A percentile compares a stretch with the other conserved stretches of the same genome.
Evolutionary conservation across 2,329 filamentous ascomycete genomes (phyloP).

Genomic region (Claviceps africana): DNA sequence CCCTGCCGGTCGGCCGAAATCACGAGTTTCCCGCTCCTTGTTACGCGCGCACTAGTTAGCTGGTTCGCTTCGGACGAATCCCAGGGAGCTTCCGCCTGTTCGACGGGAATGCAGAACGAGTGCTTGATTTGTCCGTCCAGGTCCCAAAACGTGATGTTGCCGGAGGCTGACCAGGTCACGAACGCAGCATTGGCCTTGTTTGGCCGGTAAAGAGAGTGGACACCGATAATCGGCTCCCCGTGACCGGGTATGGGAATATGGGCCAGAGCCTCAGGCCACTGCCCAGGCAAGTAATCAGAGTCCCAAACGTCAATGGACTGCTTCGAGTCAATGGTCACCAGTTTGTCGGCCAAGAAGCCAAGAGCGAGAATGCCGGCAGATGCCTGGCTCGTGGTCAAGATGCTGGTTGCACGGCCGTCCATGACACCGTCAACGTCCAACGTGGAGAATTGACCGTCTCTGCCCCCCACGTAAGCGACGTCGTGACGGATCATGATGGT

Average conservation of each 20-base stretch:
- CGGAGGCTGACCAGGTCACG: constrained; percentile 76
- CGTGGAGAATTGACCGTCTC: constrained; percentile 43
- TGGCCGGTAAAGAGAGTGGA: constrained; percentile 47
- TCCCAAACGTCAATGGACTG: constrained; percentile 60
- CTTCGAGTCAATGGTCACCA: constrained; percentile 63
- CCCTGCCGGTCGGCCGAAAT: constrained; percentile 79
- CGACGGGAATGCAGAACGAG: constrained; percentile 53
- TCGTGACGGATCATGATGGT: constrained; percentile 49
- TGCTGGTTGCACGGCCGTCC: constrained; percentile 23
- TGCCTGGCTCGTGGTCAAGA: constrained; percentile 25
- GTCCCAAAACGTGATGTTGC: constrained; percentile 73
- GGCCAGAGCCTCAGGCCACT: constrained; percentile 22
- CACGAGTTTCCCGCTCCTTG: constrained; percentile 49
- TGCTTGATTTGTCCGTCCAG: constrained; percentile 53
- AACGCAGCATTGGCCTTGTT: constrained; percentile 57
- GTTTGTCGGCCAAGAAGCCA: constrained; percentile 50
- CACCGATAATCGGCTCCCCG: constrained; percentile 55
- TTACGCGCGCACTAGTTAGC: constrained; percentile 44
- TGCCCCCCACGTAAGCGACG: constrained; percentile 55
- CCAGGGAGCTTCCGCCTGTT: constrained; percentile 38
- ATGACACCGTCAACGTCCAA: constrained; percentile 37
- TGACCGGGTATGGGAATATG: constrained; percentile 47
- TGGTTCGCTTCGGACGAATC: constrained; percentile 44
- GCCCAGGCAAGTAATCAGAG: constrained; percentile 28
- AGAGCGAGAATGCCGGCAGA: constrained; percentile 46